These are phyloP conservation scores for Plasmodium coatneyi DNA, from an alignment of 169 alveolate genomes.

Conservation along the genomic window DNA sequence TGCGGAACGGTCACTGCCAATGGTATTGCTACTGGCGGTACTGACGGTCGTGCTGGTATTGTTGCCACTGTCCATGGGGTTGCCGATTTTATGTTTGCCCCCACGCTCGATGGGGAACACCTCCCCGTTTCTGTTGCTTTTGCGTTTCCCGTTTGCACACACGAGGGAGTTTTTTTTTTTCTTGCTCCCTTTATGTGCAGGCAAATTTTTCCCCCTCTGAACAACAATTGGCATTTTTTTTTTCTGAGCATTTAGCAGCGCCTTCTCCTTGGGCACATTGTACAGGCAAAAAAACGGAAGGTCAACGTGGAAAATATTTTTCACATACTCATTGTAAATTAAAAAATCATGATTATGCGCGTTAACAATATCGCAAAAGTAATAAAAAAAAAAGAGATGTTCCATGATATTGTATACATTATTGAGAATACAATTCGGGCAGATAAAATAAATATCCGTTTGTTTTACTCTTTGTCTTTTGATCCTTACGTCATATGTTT, in stretches of 20 bases:
- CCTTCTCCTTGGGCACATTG: slow-evolving; percentile 8
- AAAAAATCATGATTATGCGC: slow-evolving; percentile 18
- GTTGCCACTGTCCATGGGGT: neutral
- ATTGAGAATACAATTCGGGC: slow-evolving; percentile 24
- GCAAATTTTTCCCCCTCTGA: neutral
- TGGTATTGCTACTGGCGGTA: neutral
- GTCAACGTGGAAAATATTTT: slow-evolving; percentile 6
- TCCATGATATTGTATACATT: slow-evolving; percentile 7
- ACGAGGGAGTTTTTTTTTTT: slow-evolving; percentile 2
- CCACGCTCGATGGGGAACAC: neutral
- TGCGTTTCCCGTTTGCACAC: neutral
- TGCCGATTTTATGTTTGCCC: neutral
- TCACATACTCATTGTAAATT: slow-evolving; percentile 16
- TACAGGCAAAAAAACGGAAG: slow-evolving; percentile 20
- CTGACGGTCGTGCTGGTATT: no score
- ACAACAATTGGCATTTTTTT: slow-evolving; percentile 5
- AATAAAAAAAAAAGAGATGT: slow-evolving; percentile 5
- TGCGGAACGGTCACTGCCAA: neutral
- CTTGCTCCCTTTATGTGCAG: neutral
- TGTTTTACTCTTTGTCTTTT: slow-evolving; percentile 65
- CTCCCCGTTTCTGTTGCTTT: neutral
- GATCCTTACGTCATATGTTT: slow-evolving; percentile 22
- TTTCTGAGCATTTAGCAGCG: slow-evolving; percentile 14
- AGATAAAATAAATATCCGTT: slow-evolving; percentile 52
- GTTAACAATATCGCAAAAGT: slow-evolving; percentile 26